phyloP scores from a whole-genome alignment of 1,284 basidiomycete species.

The Blastosporella zonata region DNA sequence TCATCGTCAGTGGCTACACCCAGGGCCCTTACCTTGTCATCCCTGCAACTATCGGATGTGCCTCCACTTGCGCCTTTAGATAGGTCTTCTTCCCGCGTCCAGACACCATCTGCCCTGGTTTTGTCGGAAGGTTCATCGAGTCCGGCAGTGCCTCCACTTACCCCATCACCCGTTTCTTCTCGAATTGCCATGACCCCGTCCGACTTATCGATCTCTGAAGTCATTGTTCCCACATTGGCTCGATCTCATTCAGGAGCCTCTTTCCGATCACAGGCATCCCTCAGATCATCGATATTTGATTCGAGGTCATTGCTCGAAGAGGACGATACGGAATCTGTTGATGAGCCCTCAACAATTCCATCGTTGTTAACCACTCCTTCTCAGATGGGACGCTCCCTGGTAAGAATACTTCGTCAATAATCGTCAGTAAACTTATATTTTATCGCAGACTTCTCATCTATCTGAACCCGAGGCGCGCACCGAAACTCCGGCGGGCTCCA shows the following conservation, averaged over 20 bases:
- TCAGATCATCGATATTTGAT: constrained; percentile 35
- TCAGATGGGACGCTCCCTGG: constrained; percentile 30
- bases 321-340: constrained; percentile 14
- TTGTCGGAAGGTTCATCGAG: constrained; percentile 5
- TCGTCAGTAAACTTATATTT: constrained; percentile 9
- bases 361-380: constrained; percentile 48
- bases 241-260: constrained; percentile 32
- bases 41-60: background rate
- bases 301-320: constrained; percentile 30
- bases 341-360: constrained; percentile 44
- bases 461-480: constrained; percentile 20
- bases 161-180: constrained; percentile 2
- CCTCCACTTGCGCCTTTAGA: constrained; percentile 1
- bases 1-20: background rate
- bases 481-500: constrained; percentile 41
- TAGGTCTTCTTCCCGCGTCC: constrained; percentile 14
- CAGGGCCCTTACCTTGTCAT: background rate
- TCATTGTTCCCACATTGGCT: constrained; percentile 2
- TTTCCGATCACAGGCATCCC: constrained; percentile 32
- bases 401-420: constrained; percentile 26
- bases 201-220: constrained; percentile 1
- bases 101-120: constrained; percentile 28
- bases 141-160: background rate
- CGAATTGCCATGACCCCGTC: constrained; percentile 1
- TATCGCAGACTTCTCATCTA: constrained; percentile 19